Evolutionary conservation across 2,329 filamentous ascomycete species (phyloP).

Genomic region (Talaromyces verruculosus): DNA sequence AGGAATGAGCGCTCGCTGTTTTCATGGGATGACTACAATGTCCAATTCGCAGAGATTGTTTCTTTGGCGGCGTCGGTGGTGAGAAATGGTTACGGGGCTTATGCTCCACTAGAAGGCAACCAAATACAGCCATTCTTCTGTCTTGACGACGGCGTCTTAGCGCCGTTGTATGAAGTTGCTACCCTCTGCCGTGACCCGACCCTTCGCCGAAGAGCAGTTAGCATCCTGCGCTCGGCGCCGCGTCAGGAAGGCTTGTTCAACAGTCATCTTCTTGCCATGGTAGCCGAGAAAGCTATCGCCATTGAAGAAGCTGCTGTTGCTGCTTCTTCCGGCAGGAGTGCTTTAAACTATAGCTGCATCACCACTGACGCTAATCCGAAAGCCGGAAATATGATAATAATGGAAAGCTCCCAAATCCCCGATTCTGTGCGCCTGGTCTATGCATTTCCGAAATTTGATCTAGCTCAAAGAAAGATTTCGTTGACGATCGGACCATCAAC

Average conservation of each 20-base stretch:
- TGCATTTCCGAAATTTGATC: neutral
- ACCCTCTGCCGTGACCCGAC: conserved; percentile 32
- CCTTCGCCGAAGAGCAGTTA: conserved; percentile 30
- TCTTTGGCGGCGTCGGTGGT: conserved; percentile 29
- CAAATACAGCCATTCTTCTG: conserved; percentile 25
- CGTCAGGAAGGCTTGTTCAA: conserved; percentile 29
- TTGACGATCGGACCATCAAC: neutral
- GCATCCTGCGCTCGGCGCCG: conserved; percentile 25
- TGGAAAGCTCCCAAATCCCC: neutral
- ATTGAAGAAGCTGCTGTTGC: conserved; percentile 26
- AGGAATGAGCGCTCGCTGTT: conserved; percentile 18
- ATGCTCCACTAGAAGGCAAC: neutral
- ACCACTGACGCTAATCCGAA: neutral
- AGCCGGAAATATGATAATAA: neutral
- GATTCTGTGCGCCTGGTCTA: neutral
- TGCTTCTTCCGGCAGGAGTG: neutral
- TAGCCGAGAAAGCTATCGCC: conserved; percentile 27
- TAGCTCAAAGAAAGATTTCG: neutral
- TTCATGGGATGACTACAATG: conserved; percentile 29
- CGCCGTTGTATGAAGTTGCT: conserved; percentile 30
- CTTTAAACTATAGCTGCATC: neutral
- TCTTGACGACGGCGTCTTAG: conserved; percentile 32
- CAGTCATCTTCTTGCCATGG: conserved; percentile 24
- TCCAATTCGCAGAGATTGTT: conserved; percentile 30
- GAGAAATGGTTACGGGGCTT: neutral